phyloP scores from a whole-genome alignment of 176 grass and related monocot genomes.

The Elymus sibiricus region DNA sequence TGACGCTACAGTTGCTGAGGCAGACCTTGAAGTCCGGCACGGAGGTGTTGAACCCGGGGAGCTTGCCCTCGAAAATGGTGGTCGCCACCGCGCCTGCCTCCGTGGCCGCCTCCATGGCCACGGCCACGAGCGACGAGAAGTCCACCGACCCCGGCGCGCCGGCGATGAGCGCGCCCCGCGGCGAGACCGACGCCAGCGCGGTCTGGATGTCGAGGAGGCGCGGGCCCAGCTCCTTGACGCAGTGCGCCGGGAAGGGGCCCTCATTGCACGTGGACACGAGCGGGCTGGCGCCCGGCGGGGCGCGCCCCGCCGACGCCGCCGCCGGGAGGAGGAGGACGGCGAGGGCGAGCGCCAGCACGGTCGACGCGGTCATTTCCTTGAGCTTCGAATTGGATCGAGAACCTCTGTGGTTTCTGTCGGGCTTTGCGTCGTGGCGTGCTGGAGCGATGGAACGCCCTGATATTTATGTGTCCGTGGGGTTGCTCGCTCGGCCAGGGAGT shows the following conservation, averaged over 20 bases:
- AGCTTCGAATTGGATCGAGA: neutral
- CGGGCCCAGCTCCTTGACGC: slow-evolving; percentile 34
- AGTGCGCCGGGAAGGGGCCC: slow-evolving; percentile 19
- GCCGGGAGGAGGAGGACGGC: neutral
- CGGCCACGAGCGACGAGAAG: slow-evolving; percentile 17
- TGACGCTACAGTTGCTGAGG: slow-evolving; percentile 41
- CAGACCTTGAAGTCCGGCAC: slow-evolving; percentile 30
- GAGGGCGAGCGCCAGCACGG: slow-evolving; percentile 1
- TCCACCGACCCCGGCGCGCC: slow-evolving; percentile 42
- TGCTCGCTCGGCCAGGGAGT: neutral
- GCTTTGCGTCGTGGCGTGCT: neutral
- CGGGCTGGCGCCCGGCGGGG: slow-evolving; percentile 13
- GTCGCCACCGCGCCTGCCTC: slow-evolving; percentile 28
- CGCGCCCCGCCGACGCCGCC: neutral
- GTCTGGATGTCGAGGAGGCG: slow-evolving; percentile 36
- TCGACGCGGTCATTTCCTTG: neutral
- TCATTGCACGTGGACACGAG: slow-evolving; percentile 13
- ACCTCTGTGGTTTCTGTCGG: neutral
- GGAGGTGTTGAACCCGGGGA: slow-evolving; percentile 35
- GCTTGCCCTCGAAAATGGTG: slow-evolving; percentile 38
- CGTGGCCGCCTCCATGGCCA: slow-evolving; percentile 35
- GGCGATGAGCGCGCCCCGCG: slow-evolving; percentile 21
- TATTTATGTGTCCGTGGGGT: slow-evolving; percentile 2
- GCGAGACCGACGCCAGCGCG: slow-evolving; percentile 20
- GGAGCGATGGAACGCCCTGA: neutral